Conservation (phyloP, 495 filamentous ascomycete species). For the Penicillium ochrochloron region DNA sequence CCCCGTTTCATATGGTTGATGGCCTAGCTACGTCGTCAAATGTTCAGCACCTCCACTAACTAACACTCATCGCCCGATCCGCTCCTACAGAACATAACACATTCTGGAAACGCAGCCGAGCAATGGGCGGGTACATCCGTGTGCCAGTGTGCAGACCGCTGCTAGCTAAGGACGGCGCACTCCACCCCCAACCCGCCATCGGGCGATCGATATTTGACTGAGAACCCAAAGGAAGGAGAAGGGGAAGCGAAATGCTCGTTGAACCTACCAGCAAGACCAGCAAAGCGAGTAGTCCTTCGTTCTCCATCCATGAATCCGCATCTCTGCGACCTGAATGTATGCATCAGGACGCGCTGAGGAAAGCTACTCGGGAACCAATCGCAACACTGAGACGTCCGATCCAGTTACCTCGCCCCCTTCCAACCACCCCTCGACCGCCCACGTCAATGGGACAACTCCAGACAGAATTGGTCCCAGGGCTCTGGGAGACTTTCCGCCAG, state of each 20-base stretch:
- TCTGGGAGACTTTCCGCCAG: constrained; percentile 2
- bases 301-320: background rate
- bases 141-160: constrained; percentile 12
- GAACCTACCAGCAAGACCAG: no score
- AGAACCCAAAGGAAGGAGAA: background rate
- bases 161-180: constrained; percentile 3
- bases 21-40: background rate
- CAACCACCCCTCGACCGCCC: background rate
- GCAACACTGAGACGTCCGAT: background rate
- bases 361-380: background rate
- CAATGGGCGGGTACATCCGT: constrained; percentile 28
- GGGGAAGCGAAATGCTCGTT: background rate
- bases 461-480: background rate
- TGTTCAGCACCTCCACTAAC: no score
- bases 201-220: background rate
- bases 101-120: constrained; percentile 25
- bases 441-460: background rate
- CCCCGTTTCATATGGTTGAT: background rate
- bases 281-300: background rate
- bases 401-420: no score
- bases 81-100: constrained; percentile 10
- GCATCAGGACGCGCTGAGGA: constrained; percentile 6
- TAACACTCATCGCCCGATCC: background rate
- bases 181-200: constrained; percentile 6
- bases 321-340: background rate